Base-by-base conservation (phyloP, 768 basidiomycete genomes). In the Tulasnella sp. region DNA sequence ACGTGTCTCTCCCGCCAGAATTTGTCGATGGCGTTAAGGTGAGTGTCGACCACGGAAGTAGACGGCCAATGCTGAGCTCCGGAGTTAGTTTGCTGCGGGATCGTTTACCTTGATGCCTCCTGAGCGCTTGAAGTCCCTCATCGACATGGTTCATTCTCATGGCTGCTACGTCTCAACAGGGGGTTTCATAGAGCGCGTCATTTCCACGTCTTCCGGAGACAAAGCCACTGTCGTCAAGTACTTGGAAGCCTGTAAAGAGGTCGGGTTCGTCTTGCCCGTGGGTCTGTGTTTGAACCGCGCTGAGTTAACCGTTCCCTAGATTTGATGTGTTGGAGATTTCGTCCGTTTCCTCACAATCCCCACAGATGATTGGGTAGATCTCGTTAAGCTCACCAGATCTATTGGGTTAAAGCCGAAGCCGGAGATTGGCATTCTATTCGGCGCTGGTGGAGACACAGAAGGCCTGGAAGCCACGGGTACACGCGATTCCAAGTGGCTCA, bases 11-110 rank as follows among this genome's bases (percentile, higher is more conserved):
- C 15, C 42, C 12, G 11, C 29, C 19, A 43, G 67, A 69, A 42
- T 72, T 69, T 59, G 71, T 73, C 21, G 75, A 76, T 55, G 71
- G 74, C 0, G 64, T 75, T 49, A 75, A 76, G 62, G 74, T 74
- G 51, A 73, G 72, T 1, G 72, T 73, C 4, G 42, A 43, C 29
- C 17, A 27, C 17, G 42, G 11, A 43, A 21, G 11, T 43, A 15
- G 42, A 21, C 2, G 3, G 29, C 29, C 29, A 43, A 43, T 7
- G 14, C 29, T 3, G 1, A 2, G 42, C 42, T 23, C n/a, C n/a
- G 29, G 27, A 43, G 19, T 21, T 25, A 43, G 41, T 43, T 4
- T 25, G 41, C 42, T 27, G 42, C 11, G 1, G 74, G 74, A 11
- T 69, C 69, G 0, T 74, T 74, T 59, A 68, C 69, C 39, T 67